Conservation (phyloP, 805 yeast species). For the Saccharomycopsis babjevae region DNA sequence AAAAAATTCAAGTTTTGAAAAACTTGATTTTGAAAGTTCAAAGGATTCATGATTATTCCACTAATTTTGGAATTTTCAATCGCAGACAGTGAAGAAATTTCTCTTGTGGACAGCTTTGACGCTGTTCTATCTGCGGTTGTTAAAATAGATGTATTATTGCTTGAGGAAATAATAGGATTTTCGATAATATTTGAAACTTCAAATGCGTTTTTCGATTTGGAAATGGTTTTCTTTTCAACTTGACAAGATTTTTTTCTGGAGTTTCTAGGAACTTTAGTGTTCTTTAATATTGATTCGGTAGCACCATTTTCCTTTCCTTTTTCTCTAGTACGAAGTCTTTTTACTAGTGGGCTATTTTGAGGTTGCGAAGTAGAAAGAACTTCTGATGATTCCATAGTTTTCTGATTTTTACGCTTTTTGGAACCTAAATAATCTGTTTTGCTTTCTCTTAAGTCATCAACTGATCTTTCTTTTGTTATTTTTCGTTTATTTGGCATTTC, state of each 20-base stretch:
- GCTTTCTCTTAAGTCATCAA: neutral
- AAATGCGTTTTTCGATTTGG: neutral
- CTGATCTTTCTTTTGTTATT: neutral
- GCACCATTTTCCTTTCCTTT: neutral
- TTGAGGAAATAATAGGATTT: neutral
- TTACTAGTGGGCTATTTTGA: neutral
- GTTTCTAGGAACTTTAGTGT: neutral
- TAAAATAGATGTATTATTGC: neutral
- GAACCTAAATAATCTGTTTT: neutral
- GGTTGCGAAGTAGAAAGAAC: neutral
- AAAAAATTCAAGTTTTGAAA: slow-evolving; percentile 1
- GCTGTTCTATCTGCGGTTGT: neutral
- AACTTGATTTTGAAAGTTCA: neutral
- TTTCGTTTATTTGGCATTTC: neutral
- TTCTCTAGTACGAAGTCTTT: neutral
- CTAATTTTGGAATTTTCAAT: neutral
- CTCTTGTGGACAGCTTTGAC: neutral
- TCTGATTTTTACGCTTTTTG: neutral
- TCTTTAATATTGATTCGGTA: neutral
- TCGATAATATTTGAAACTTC: neutral
- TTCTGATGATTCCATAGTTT: neutral
- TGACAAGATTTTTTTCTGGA: neutral
- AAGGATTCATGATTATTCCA: neutral
- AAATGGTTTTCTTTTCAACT: neutral
- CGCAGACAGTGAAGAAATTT: neutral